A percentile compares a stretch with the other conserved stretches of the same genome.
phyloP scores from a whole-genome alignment of 768 basidiomycete genomes.

The Galerina marginata region DNA sequence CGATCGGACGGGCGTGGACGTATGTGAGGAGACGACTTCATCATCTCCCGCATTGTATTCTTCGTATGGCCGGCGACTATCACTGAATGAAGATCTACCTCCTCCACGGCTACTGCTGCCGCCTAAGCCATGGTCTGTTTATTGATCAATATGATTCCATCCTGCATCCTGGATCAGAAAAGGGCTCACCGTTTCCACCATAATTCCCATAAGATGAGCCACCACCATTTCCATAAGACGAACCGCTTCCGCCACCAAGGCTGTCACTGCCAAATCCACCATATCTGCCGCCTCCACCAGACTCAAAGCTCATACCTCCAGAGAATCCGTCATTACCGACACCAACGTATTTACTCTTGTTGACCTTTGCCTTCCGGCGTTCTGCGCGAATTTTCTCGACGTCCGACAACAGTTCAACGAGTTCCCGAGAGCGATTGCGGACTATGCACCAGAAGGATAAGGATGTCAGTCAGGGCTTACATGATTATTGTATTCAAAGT shows the following conservation, averaged over 20 bases:
- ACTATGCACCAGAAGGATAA: conserved; percentile 52
- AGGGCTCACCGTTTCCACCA: conserved; percentile 26
- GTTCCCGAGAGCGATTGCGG: conserved; percentile 90
- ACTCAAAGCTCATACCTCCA: conserved; percentile 48
- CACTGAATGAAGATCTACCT: conserved; percentile 57
- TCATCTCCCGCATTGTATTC: conserved; percentile 98
- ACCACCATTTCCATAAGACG: background rate
- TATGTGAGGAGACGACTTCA: conserved; percentile 45
- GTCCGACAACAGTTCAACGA: conserved; percentile 90
- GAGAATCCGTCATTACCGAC: conserved; percentile 81
- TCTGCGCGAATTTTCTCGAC: conserved; percentile 90
- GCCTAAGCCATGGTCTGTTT: conserved; percentile 31
- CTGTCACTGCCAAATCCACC: conserved; percentile 53
- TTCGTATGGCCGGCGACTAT: conserved; percentile 69
- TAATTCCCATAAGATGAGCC: conserved; percentile 29
- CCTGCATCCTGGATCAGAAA: background rate
- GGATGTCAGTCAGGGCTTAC: background rate
- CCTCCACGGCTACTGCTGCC: conserved; percentile 42
- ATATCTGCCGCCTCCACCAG: conserved; percentile 41
- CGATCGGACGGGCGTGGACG: conserved; percentile 34
- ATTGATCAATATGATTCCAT: background rate
- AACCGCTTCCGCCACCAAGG: conserved; percentile 31
- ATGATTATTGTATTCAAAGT: background rate
- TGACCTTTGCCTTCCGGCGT: conserved; percentile 89
- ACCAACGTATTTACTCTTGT: conserved; percentile 89